Evolutionary conservation across 495 filamentous ascomycete species (phyloP).

Genomic region (Entonaema liquescens): DNA sequence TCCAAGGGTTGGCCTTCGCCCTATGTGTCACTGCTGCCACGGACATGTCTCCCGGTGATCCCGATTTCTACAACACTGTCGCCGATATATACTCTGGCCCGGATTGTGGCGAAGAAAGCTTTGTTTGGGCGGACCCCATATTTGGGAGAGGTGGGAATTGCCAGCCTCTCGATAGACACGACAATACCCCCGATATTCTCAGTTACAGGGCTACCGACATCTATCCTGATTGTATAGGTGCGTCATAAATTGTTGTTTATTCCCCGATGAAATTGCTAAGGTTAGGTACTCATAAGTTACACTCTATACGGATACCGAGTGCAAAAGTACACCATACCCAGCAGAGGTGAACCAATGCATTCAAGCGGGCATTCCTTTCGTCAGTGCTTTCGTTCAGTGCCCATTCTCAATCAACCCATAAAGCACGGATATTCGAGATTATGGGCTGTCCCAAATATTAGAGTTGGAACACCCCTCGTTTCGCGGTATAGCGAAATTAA

Average conservation of each 20-base stretch:
- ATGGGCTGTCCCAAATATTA: neutral
- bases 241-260: neutral
- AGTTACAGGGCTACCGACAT: constrained; percentile 30
- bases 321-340: constrained; percentile 20
- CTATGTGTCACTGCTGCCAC: neutral
- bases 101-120: constrained; percentile 22
- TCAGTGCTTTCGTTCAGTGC: constrained; percentile 34
- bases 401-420: constrained; percentile 22
- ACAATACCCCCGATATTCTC: constrained; percentile 35
- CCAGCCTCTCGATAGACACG: constrained; percentile 34
- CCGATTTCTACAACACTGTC: constrained; percentile 34
- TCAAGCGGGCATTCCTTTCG: constrained; percentile 34
- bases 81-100: constrained; percentile 31
- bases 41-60: constrained; percentile 17
- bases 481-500: neutral
- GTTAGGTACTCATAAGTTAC: constrained; percentile 10
- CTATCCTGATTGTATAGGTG: constrained; percentile 33
- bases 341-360: constrained; percentile 27
- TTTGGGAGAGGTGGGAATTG: constrained; percentile 31
- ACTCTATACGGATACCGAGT: constrained; percentile 31
- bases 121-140: constrained; percentile 35
- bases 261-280: neutral
- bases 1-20: constrained; percentile 1
- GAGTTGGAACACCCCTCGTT: neutral
- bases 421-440: neutral